These are phyloP conservation scores for Penicillium soppii DNA, from an alignment of 495 filamentous ascomycete species.

Conservation along the genomic window DNA sequence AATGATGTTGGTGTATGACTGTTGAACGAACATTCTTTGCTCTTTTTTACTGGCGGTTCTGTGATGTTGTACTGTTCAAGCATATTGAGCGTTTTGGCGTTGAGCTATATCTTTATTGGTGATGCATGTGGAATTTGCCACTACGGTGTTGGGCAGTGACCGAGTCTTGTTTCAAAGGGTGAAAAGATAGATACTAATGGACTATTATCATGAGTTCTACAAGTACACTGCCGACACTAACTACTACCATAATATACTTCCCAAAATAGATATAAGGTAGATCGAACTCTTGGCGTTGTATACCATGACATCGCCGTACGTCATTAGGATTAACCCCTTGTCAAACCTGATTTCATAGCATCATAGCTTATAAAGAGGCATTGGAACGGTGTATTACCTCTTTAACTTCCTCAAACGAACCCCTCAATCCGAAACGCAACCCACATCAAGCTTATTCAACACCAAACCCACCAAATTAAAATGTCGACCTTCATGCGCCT, in stretches of 20 bases:
- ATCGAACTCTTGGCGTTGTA: conserved; percentile 2
- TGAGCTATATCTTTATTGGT: neutral
- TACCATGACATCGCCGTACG: conserved; percentile 20
- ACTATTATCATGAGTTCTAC: too few relatives aligned
- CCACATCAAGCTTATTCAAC: too few relatives aligned
- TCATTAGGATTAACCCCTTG: conserved; percentile 6
- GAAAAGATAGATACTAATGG: neutral
- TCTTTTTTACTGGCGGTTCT: too few relatives aligned
- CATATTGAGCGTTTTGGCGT: neutral
- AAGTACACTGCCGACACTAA: too few relatives aligned
- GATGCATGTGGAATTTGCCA: too few relatives aligned
- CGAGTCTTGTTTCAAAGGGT: neutral
- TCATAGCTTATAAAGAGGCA: too few relatives aligned
- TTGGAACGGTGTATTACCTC: neutral
- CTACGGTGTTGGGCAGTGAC: too few relatives aligned
- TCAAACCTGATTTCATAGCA: neutral
- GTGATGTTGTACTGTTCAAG: too few relatives aligned
- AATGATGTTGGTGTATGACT: too few relatives aligned
- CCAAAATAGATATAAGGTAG: neutral
- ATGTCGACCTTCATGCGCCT: conserved; percentile 13
- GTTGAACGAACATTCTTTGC: too few relatives aligned
- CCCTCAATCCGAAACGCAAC: neutral
- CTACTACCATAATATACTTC: neutral
- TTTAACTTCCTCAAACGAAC: neutral
- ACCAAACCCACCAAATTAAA: neutral